Evolutionary conservation across 441 rosid genomes (phyloP).

Genomic region (Eutrema salsugineum): DNA sequence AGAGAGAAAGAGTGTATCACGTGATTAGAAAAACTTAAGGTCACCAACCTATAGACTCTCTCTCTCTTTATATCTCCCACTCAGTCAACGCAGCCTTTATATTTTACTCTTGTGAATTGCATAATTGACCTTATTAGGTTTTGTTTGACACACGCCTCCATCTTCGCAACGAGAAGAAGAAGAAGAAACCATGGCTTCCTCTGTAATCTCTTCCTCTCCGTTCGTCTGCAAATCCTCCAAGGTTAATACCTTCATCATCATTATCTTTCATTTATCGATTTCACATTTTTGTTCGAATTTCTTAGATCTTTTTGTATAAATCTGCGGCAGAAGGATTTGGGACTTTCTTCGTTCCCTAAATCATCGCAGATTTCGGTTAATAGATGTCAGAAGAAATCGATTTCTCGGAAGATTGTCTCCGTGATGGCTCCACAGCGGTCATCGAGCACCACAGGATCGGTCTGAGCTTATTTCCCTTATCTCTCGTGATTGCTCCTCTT

Average conservation of each 20-base stretch:
- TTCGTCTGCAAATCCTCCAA: constrained; percentile 43
- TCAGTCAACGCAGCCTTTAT: not conserved
- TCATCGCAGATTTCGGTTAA: constrained; percentile 45
- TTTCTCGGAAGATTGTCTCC: constrained; percentile 59
- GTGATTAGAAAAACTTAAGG: not conserved
- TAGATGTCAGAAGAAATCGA: constrained; percentile 54
- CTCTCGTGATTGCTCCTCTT: not conserved
- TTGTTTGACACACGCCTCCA: constrained; percentile 11
- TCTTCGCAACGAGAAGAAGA: not conserved
- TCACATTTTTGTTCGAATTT: not conserved
- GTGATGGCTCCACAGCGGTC: constrained; percentile 83
- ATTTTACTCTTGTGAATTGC: not conserved
- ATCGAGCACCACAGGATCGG: constrained; percentile 83
- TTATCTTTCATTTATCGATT: not conserved
- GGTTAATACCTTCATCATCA: constrained; percentile 25
- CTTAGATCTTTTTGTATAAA: not conserved
- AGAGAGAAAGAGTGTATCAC: not conserved
- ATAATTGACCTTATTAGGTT: not conserved
- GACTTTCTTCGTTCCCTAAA: constrained; percentile 40
- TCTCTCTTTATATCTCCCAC: not conserved
- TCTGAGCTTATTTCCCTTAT: constrained; percentile 30
- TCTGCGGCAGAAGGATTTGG: constrained; percentile 47
- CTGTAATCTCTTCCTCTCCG: constrained; percentile 44
- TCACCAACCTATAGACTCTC: not conserved
- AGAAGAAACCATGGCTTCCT: constrained; percentile 53